Evolutionary conservation across 2,329 filamentous ascomycete genomes (phyloP).

Genomic region (Pestalotiopsis fici): DNA sequence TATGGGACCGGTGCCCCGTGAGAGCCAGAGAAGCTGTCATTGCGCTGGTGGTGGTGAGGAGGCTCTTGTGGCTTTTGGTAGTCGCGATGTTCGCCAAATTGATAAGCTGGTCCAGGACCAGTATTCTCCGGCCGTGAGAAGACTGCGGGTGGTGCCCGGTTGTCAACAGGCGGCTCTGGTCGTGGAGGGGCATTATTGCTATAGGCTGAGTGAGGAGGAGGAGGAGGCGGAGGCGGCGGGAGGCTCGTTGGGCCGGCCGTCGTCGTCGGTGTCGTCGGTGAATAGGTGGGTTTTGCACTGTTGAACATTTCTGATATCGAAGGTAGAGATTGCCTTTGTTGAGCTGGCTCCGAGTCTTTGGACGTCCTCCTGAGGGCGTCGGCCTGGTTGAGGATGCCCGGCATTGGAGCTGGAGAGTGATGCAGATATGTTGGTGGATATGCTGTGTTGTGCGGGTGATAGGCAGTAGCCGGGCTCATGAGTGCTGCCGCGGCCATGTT

Average conservation of each 20-base stretch:
- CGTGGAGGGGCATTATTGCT: constrained; percentile 19
- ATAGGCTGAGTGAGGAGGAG: background rate
- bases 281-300: constrained; percentile 27
- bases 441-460: constrained; percentile 25
- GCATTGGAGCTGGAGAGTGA: constrained; percentile 22
- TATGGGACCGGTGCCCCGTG: constrained; percentile 38
- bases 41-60: constrained; percentile 14
- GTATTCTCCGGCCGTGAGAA: constrained; percentile 23
- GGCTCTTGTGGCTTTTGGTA: constrained; percentile 22
- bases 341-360: constrained; percentile 24
- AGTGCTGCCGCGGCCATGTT: constrained; percentile 33
- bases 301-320: constrained; percentile 32
- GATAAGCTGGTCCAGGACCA: constrained; percentile 23
- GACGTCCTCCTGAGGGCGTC: constrained; percentile 26
- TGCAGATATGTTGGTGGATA: constrained; percentile 17
- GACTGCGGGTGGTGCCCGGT: constrained; percentile 21
- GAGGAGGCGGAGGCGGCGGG: constrained; percentile 20
- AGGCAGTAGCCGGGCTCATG: constrained; percentile 31
- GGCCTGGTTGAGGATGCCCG: constrained; percentile 25
- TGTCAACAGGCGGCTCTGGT: constrained; percentile 25
- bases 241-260: constrained; percentile 24
- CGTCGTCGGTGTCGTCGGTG: constrained; percentile 28
- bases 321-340: constrained; percentile 31
- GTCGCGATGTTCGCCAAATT: constrained; percentile 27
- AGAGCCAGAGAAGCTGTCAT: constrained; percentile 23